Conservation (phyloP, 2,329 filamentous ascomycete species). For the Sclerotinia nivalis region DNA sequence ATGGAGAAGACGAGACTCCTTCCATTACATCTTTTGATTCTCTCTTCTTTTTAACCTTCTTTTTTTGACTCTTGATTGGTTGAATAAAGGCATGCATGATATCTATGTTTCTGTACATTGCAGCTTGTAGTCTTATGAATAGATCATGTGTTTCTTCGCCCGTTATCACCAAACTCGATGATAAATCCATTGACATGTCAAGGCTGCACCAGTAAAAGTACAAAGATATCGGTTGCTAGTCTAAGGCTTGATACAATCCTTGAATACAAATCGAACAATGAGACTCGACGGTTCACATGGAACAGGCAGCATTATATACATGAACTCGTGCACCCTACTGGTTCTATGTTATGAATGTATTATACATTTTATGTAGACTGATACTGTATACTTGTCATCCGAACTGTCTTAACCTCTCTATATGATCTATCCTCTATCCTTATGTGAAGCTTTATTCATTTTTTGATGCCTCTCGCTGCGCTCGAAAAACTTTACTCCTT, state of each 20-base stretch:
- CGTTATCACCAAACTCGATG: not conserved
- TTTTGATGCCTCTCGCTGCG: slow-evolving; percentile 50
- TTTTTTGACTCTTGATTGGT: slow-evolving; percentile 27
- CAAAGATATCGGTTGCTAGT: not conserved
- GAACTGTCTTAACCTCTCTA: not conserved
- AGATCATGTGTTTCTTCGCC: slow-evolving; percentile 32
- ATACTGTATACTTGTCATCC: not conserved
- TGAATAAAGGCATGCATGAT: slow-evolving; percentile 25
- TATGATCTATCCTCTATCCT: not conserved
- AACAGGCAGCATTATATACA: not conserved
- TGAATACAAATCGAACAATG: too few species aligned
- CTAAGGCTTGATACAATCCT: not conserved
- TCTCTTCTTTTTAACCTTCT: slow-evolving; percentile 12
- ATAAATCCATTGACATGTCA: not conserved
- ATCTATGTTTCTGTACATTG: slow-evolving; percentile 36
- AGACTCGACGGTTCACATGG: not conserved
- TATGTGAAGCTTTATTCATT: slow-evolving; percentile 26
- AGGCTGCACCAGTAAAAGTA: not conserved
- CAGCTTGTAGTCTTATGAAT: slow-evolving; percentile 38
- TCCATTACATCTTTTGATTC: slow-evolving; percentile 16
- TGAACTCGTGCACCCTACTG: not conserved
- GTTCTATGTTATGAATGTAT: not conserved
- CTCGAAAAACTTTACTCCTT: slow-evolving; percentile 74
- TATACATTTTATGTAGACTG: not conserved
- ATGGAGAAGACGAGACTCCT: not conserved